These are phyloP conservation scores for Agastache rugosa DNA, from an alignment of 257 asterid genomes.

Conservation along the genomic window DNA sequence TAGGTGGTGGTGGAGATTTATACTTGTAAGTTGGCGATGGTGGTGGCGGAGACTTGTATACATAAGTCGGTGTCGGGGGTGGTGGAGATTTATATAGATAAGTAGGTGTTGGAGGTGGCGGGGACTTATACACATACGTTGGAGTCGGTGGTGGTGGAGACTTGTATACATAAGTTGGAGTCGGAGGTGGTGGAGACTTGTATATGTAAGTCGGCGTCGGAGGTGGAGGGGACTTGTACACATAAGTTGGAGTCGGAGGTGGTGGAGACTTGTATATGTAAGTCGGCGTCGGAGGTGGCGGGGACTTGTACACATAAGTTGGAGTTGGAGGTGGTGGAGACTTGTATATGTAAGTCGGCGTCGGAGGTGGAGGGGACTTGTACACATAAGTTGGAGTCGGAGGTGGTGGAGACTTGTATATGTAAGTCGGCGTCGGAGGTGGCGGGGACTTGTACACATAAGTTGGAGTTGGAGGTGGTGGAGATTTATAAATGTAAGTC, in stretches of 20 bases:
- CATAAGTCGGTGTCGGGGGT: slow-evolving; percentile 32
- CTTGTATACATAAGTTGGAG: slow-evolving; percentile 26
- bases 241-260: slow-evolving; percentile 34
- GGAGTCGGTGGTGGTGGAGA: slow-evolving; percentile 39
- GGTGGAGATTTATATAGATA: slow-evolving; percentile 48
- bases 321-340: slow-evolving; percentile 41
- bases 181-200: slow-evolving; percentile 48
- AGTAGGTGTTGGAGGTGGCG: slow-evolving; percentile 15
- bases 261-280: slow-evolving; percentile 47
- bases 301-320: slow-evolving; percentile 39
- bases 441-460: slow-evolving; percentile 32
- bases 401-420: slow-evolving; percentile 42
- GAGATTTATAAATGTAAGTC: slow-evolving; percentile 30
- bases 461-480: slow-evolving; percentile 32
- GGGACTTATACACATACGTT: slow-evolving; percentile 33
- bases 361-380: slow-evolving; percentile 41
- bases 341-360: slow-evolving; percentile 26
- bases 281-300: slow-evolving; percentile 37
- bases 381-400: slow-evolving; percentile 37
- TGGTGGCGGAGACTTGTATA: slow-evolving; percentile 39
- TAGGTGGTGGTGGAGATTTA: slow-evolving; percentile 40
- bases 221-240: slow-evolving; percentile 40
- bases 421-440: slow-evolving; percentile 33
- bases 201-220: slow-evolving; percentile 36
- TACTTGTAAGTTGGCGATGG: slow-evolving; percentile 21